phyloP scores from a whole-genome alignment of 2,329 filamentous ascomycete species.

The Ramichloridium luteum region DNA sequence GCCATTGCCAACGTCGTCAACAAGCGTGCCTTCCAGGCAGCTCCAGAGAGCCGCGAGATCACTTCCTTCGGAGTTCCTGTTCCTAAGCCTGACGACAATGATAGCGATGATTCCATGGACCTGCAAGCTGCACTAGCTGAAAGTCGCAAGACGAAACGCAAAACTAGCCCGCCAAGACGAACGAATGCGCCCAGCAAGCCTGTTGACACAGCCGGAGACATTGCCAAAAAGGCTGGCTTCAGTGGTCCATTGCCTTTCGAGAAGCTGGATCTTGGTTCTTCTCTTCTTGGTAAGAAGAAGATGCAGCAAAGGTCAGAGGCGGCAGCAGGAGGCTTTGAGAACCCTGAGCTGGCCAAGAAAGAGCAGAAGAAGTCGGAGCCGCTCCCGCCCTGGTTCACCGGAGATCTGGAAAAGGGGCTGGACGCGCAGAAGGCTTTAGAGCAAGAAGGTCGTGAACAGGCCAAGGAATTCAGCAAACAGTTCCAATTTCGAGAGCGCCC shows the following conservation, averaged over 20 bases:
- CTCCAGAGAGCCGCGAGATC: conserved; percentile 32
- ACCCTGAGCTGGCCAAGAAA: conserved; percentile 28
- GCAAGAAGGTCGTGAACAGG: conserved; percentile 40
- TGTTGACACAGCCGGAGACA: conserved; percentile 12
- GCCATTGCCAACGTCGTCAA: conserved; percentile 66
- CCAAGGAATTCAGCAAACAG: conserved; percentile 43
- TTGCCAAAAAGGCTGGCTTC: conserved; percentile 46
- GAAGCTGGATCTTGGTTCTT: conserved; percentile 58
- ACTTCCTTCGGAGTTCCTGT: conserved; percentile 22
- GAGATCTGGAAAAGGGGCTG: conserved; percentile 50
- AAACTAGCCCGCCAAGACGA: conserved; percentile 13
- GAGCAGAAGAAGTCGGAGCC: conserved; percentile 40
- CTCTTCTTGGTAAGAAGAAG: conserved; percentile 40
- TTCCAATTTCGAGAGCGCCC: conserved; percentile 45
- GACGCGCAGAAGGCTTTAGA: conserved; percentile 28
- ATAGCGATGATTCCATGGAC: conserved; percentile 66
- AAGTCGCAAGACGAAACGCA: conserved; percentile 40
- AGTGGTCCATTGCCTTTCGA: conserved; percentile 83
- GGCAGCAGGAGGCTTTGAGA: conserved; percentile 54
- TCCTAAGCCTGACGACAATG: conserved; percentile 33
- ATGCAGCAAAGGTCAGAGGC: conserved; percentile 42
- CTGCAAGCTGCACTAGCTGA: conserved; percentile 63
- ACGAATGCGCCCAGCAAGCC: conserved; percentile 24
- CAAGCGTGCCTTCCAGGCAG: conserved; percentile 53
- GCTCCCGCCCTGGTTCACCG: conserved; percentile 63